Evolutionary conservation across 306 rosid species (phyloP), one percentile per base, ranked within the genome.

Genomic region (Herpetospermum pedunculosum): DNA sequence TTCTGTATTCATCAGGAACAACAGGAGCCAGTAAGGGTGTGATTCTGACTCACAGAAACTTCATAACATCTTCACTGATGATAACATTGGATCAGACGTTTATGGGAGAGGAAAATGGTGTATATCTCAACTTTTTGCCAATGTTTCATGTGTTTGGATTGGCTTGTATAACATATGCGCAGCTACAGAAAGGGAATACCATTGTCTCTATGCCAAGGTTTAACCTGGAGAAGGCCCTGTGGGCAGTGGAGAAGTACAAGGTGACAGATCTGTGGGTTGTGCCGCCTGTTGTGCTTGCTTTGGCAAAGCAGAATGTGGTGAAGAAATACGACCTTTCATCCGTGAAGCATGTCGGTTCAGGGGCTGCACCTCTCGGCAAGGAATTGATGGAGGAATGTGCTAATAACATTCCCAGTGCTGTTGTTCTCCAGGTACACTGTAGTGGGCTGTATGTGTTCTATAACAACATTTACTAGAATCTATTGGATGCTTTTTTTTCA

Each of bases 1-100:
- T 94, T 43, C 46, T 94, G 78, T 94, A 94, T 77, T 94, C 98
- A 0, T 93, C 97, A 0, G 98, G 98, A 0, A 93, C 98, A 3
- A 93, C 96, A 1, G 97, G 98, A 0, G 44, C 78, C 5, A 89
- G 97, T 83, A 93, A 93, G 80, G 98, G 98, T 8, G 98, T 89
- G 44, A 53, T 91, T 49, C 76, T 93, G 19, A 83, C 91, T 6
- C 97, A 94, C 41, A 46, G 71, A 74, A 94, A 94, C 70, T 85
- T 91, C 86, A 85, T 94, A 0, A 75, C 98, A 2, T 73, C 94
- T 0, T 78, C 94, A 7, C 1, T 79, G 13, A 91, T 88, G 98
- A 19, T 80, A 0, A 46, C 84, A 0, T 38, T 86, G 87, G 96
- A 94, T 12, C 97, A 91, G 78, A 87, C 79, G 1, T 15, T 80